Conservation (phyloP, 176 grass and related monocot species). For the Zea luxurians region DNA sequence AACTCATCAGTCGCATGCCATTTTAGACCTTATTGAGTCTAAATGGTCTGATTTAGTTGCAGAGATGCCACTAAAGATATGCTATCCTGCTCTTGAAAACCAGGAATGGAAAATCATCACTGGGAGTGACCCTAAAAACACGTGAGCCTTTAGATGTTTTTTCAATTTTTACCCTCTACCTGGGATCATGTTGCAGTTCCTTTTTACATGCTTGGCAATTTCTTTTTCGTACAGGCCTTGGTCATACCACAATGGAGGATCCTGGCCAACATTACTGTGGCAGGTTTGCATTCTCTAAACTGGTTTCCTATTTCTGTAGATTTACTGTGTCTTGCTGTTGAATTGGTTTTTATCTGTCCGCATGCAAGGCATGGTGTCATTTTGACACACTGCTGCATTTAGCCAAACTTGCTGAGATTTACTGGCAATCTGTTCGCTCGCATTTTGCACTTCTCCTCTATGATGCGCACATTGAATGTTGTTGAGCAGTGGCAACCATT, state of each 20-base stretch:
- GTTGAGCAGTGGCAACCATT: slow-evolving; percentile 3
- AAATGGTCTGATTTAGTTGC: slow-evolving; percentile 94
- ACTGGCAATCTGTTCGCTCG: neutral
- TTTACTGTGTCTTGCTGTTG: slow-evolving; percentile 34
- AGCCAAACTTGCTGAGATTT: slow-evolving; percentile 1
- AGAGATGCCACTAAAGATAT: slow-evolving; percentile 90
- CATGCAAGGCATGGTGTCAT: neutral
- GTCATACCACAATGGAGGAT: slow-evolving; percentile 94
- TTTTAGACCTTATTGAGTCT: slow-evolving; percentile 78
- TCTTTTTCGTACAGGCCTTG: slow-evolving; percentile 65
- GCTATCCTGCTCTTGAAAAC: slow-evolving; percentile 83
- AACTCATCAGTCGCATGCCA: slow-evolving; percentile 71
- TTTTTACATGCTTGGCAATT: slow-evolving; percentile 8
- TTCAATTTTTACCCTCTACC: neutral
- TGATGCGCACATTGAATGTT: slow-evolving; percentile 12
- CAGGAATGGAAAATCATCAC: slow-evolving; percentile 90
- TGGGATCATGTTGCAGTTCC: slow-evolving; percentile 6
- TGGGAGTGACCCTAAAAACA: slow-evolving; percentile 91
- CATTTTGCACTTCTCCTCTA: neutral
- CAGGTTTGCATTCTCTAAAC: slow-evolving; percentile 55
- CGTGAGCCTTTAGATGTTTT: slow-evolving; percentile 46
- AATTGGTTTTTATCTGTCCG: slow-evolving; percentile 25
- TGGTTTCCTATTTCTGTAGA: slow-evolving; percentile 4
- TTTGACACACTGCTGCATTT: neutral
- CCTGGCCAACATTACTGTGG: slow-evolving; percentile 92